A percentile compares a stretch with the other conserved stretches of the same genome.
Conservation (phyloP, 2,329 filamentous ascomycete genomes). For the Xylariaceae sp. region DNA sequence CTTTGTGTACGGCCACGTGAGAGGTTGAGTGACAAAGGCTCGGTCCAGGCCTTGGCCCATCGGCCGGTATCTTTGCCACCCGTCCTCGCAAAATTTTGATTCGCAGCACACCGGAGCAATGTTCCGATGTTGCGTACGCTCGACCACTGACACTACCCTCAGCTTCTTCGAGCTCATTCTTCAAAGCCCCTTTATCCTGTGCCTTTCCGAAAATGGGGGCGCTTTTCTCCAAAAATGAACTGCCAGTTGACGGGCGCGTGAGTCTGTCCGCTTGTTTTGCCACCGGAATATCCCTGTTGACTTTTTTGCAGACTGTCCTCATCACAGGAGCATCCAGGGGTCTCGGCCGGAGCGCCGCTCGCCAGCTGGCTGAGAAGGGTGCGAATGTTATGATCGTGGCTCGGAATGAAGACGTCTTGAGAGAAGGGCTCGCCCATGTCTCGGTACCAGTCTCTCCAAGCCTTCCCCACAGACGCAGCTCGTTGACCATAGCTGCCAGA, state of each 20-base stretch:
- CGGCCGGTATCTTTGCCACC: no score
- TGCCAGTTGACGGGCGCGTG: constrained; percentile 55
- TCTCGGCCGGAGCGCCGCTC: constrained; percentile 55
- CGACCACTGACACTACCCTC: no score
- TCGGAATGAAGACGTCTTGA: constrained; percentile 51
- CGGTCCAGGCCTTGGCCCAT: no score
- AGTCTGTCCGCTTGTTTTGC: constrained; percentile 2
- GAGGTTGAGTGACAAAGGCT: no score
- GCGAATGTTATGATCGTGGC: constrained; percentile 63
- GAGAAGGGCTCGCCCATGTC: constrained; percentile 47
- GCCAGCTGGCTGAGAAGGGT: constrained; percentile 55
- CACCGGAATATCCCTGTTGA: not conserved
- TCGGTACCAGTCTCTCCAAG: constrained; percentile 27
- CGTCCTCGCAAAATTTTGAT: no score
- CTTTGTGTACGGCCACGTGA: no score
- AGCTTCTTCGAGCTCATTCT: no score
- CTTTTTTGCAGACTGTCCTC: constrained; percentile 51
- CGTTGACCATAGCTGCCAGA: constrained; percentile 20
- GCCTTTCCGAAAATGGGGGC: no score
- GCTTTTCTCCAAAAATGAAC: constrained; percentile 38
- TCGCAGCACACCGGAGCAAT: no score
- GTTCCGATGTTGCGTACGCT: no score
- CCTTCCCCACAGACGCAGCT: not conserved
- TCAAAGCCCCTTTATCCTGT: no score
- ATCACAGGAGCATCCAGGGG: constrained; percentile 66